These are phyloP conservation scores for Rhodamnia argentea DNA, from an alignment of 345 rosid genomes.

Conservation along the genomic window DNA sequence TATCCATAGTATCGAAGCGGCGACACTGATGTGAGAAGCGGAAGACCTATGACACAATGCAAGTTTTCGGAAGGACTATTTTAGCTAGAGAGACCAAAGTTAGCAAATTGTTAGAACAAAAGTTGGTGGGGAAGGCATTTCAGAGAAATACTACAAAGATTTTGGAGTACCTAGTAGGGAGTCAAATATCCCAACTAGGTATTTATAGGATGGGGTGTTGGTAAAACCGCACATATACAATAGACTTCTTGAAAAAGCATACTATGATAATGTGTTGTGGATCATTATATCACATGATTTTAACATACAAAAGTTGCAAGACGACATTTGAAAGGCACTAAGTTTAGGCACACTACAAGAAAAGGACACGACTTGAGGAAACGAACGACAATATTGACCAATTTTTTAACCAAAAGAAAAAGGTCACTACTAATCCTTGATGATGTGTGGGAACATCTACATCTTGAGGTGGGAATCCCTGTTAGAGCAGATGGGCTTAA, in stretches of 20 bases:
- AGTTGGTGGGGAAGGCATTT: neutral
- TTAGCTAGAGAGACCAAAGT: neutral
- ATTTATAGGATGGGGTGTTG: neutral
- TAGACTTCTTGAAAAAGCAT: neutral
- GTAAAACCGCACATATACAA: neutral
- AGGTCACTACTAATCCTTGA: neutral
- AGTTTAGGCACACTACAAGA: neutral
- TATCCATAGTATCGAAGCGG: neutral
- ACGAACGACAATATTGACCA: neutral
- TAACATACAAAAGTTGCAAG: neutral
- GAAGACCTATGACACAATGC: neutral
- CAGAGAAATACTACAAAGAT: neutral
- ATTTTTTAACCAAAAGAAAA: no score
- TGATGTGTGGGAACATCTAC: neutral
- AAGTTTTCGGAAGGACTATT: neutral
- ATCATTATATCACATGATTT: neutral
- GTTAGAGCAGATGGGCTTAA: neutral
- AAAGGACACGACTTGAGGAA: neutral
- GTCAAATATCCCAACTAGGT: neutral
- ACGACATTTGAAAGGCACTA: neutral
- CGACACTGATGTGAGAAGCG: rapidly evolving
- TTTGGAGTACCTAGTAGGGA: neutral
- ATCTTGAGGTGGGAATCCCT: neutral
- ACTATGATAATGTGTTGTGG: neutral
- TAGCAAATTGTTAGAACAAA: neutral